A percentile compares a stretch with the other conserved stretches of the same genome.
Evolutionary conservation across 2,329 filamentous ascomycete genomes (phyloP).

Genomic region (Drechslera avenae): DNA sequence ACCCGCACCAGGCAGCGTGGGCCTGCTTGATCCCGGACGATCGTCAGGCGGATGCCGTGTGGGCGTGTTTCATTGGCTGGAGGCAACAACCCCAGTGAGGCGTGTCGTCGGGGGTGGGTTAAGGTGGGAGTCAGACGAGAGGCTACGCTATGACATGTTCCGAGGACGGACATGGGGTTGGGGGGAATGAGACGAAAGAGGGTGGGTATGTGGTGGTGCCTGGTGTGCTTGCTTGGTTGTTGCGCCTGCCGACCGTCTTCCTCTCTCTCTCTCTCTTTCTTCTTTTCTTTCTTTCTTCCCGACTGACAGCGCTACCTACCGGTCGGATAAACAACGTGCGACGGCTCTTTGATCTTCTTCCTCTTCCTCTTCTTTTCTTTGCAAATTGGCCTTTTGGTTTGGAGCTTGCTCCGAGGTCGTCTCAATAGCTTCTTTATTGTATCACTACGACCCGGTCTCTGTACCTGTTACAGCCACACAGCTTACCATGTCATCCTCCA

Average conservation of each 20-base stretch:
- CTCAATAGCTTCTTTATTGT: no score
- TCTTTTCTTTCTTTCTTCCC: not conserved
- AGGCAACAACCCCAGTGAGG: slow-evolving; percentile 4
- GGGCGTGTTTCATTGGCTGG: slow-evolving; percentile 3
- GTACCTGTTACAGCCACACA: not conserved
- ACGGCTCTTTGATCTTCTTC: not conserved
- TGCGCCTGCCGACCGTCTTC: not conserved
- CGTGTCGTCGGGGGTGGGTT: no score
- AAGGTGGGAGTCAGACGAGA: slow-evolving; percentile 6
- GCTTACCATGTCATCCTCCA: slow-evolving; percentile 10
- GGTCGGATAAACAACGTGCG: no score
- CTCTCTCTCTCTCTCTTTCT: not conserved
- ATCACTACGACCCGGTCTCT: not conserved
- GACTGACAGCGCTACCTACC: no score
- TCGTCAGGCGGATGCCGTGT: slow-evolving; percentile 11
- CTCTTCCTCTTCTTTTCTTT: not conserved
- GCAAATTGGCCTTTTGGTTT: not conserved
- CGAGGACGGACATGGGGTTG: not conserved
- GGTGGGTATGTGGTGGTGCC: not conserved
- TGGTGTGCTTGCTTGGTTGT: not conserved
- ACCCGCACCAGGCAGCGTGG: no score
- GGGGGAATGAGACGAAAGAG: not conserved
- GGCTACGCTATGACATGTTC: not conserved
- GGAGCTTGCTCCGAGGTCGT: not conserved
- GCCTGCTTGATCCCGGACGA: slow-evolving; percentile 3